These are phyloP conservation scores for Panus rudis DNA, from an alignment of 768 basidiomycete species.

Conservation along the genomic window DNA sequence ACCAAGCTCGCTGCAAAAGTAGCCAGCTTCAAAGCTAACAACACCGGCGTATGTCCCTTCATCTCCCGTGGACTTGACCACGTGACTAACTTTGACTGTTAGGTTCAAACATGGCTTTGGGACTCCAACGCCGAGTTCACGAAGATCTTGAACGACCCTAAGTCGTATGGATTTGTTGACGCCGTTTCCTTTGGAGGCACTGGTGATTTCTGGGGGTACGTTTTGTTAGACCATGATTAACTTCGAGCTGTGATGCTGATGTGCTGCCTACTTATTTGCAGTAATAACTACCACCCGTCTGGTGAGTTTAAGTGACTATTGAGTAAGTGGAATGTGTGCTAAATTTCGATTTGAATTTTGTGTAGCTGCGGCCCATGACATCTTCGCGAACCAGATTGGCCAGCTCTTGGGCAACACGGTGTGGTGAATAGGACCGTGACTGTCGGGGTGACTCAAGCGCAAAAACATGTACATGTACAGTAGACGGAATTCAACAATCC, in stretches of 20 bases:
- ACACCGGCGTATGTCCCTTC: slow-evolving; percentile 37
- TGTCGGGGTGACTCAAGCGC: background rate
- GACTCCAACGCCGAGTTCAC: slow-evolving; percentile 45
- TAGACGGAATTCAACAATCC: too few relatives aligned
- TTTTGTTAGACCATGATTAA: background rate
- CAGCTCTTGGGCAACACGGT: slow-evolving; percentile 16
- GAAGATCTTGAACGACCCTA: slow-evolving; percentile 40
- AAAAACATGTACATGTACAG: too few relatives aligned
- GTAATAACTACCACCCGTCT: slow-evolving; percentile 49
- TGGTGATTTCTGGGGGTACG: slow-evolving; percentile 51
- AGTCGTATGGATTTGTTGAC: slow-evolving; percentile 50
- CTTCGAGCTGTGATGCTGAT: too few relatives aligned
- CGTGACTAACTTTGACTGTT: background rate
- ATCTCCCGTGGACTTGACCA: background rate
- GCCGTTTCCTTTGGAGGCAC: slow-evolving; percentile 37
- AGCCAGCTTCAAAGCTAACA: slow-evolving; percentile 33
- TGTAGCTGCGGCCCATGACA: slow-evolving; percentile 19
- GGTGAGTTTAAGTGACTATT: slow-evolving; percentile 17
- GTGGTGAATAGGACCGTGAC: slow-evolving; percentile 12
- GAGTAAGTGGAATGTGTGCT: background rate
- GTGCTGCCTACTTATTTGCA: slow-evolving; percentile 15
- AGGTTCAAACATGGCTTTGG: slow-evolving; percentile 44
- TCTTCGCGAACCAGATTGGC: slow-evolving; percentile 19
- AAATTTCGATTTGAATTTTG: background rate
- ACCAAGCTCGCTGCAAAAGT: slow-evolving; percentile 36